Conservation (phyloP, 352 stramenopile genomes). For the Pythium folliculosum region DNA sequence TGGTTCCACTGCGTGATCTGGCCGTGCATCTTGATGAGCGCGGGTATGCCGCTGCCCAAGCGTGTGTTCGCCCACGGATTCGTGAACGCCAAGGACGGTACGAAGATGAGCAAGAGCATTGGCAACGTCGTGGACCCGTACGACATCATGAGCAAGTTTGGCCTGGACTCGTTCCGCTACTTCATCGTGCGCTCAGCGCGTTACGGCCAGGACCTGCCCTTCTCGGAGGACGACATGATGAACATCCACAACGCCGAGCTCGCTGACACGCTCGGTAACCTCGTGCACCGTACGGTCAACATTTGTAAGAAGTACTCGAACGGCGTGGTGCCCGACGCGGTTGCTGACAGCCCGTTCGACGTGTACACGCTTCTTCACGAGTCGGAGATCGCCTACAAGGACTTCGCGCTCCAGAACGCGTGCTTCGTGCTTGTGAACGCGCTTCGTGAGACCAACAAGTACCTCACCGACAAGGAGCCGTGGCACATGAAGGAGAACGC, state of each 20-base stretch:
- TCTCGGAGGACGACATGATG: constrained; percentile 91
- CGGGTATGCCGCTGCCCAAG: constrained; percentile 92
- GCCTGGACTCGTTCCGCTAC: constrained; percentile 96
- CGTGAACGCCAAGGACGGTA: constrained; percentile 97
- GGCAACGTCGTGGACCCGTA: constrained; percentile 98
- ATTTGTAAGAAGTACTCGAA: constrained; percentile 96
- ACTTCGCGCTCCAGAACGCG: constrained; percentile 91
- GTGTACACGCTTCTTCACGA: constrained; percentile 79
- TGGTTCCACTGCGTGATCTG: constrained; percentile 99
- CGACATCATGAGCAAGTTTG: constrained; percentile 93
- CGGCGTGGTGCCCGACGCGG: constrained; percentile 67
- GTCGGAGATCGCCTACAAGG: constrained; percentile 91
- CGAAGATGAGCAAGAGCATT: constrained; percentile 99
- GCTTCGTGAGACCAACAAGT: constrained; percentile 96
- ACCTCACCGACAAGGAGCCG: constrained; percentile 96
- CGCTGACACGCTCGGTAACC: constrained; percentile 92
- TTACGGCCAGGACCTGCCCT: constrained; percentile 96
- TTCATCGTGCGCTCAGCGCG: constrained; percentile 90
- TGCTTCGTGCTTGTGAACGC: constrained; percentile 90
- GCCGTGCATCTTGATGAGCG: constrained; percentile 99
- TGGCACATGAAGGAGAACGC: constrained; percentile 97
- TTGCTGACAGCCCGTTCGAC: constrained; percentile 81
- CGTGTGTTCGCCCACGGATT: constrained; percentile 97
- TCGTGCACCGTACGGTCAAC: constrained; percentile 96
- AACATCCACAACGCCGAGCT: constrained; percentile 98